Evolutionary conservation across 2,329 filamentous ascomycete genomes (phyloP).

Genomic region (Aspergillus caelatus): DNA sequence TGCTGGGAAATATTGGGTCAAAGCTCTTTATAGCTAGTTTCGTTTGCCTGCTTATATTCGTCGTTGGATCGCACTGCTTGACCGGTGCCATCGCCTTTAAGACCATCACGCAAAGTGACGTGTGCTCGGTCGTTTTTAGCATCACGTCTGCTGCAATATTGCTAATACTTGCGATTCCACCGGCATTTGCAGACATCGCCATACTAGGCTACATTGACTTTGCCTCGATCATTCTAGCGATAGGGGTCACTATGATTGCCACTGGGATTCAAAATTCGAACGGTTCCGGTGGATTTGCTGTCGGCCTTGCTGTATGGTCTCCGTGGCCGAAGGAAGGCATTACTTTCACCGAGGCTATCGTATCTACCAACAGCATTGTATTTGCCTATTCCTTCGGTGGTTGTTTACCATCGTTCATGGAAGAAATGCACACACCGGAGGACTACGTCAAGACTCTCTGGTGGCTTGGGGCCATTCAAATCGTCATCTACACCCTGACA

Average conservation of each 20-base stretch:
- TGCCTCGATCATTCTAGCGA: slow-evolving; percentile 33
- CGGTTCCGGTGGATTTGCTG: slow-evolving; percentile 17
- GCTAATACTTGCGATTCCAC: slow-evolving; percentile 34
- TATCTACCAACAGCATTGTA: slow-evolving; percentile 31
- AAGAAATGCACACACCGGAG: slow-evolving; percentile 1
- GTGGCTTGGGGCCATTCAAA: slow-evolving; percentile 11
- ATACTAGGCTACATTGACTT: slow-evolving; percentile 39
- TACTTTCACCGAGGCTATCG: slow-evolving; percentile 30
- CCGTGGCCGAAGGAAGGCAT: slow-evolving; percentile 20
- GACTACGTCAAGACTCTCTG: slow-evolving; percentile 13
- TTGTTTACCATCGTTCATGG: slow-evolving; percentile 13
- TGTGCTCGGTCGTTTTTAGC: slow-evolving; percentile 43
- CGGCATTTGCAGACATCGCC: slow-evolving; percentile 35
- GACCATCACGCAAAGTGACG: slow-evolving; percentile 39
- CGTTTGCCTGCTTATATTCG: slow-evolving; percentile 45
- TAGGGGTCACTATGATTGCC: slow-evolving; percentile 36
- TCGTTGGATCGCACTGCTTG: slow-evolving; percentile 48
- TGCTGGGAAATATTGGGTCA: slow-evolving; percentile 44
- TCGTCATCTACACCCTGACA: slow-evolving; percentile 13
- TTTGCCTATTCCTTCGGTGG: slow-evolving; percentile 44
- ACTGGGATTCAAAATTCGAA: slow-evolving; percentile 29
- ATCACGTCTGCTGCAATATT: slow-evolving; percentile 44
- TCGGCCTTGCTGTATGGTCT: slow-evolving; percentile 11
- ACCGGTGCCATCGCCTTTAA: slow-evolving; percentile 51
- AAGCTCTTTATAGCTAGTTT: slow-evolving; percentile 44